These are phyloP conservation scores for Russula compacta DNA, from an alignment of 768 basidiomycete species.

Conservation along the genomic window DNA sequence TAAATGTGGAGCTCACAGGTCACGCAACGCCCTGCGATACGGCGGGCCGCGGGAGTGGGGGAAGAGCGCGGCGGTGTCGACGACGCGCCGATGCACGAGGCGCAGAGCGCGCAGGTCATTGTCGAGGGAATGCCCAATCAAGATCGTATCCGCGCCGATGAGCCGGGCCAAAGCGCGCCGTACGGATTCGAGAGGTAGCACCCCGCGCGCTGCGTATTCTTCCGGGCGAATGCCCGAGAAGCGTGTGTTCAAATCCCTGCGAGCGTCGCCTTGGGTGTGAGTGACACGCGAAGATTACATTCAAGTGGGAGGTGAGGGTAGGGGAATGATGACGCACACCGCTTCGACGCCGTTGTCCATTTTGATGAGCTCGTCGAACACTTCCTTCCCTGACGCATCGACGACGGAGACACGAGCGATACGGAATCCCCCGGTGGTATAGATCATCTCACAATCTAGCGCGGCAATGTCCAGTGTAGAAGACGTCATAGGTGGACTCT, in stretches of 20 bases:
- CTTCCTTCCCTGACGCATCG: conserved; percentile 58
- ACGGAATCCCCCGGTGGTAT: conserved; percentile 86
- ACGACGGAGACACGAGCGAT: conserved; percentile 88
- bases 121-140: conserved; percentile 87
- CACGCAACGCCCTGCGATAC: conserved; percentile 70
- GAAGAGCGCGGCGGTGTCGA: conserved; percentile 85
- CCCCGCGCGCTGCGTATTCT: conserved; percentile 43
- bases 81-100: conserved; percentile 72
- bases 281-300: background rate
- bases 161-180: conserved; percentile 58
- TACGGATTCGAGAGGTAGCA: conserved; percentile 56
- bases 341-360: conserved; percentile 77
- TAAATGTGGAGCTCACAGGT: conserved; percentile 46
- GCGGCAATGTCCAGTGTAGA: conserved; percentile 68
- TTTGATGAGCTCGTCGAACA: conserved; percentile 75
- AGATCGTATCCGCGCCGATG: conserved; percentile 72
- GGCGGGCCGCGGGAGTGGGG: conserved; percentile 74
- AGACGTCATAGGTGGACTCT: conserved; percentile 28
- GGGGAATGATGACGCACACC: conserved; percentile 40
- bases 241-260: conserved; percentile 85
- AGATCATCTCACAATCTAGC: conserved; percentile 95
- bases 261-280: background rate
- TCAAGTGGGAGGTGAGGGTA: background rate
- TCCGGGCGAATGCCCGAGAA: conserved; percentile 75
- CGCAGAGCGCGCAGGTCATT: conserved; percentile 90